phyloP scores from a whole-genome alignment of 495 filamentous ascomycete genomes.

The Podospora comata region DNA sequence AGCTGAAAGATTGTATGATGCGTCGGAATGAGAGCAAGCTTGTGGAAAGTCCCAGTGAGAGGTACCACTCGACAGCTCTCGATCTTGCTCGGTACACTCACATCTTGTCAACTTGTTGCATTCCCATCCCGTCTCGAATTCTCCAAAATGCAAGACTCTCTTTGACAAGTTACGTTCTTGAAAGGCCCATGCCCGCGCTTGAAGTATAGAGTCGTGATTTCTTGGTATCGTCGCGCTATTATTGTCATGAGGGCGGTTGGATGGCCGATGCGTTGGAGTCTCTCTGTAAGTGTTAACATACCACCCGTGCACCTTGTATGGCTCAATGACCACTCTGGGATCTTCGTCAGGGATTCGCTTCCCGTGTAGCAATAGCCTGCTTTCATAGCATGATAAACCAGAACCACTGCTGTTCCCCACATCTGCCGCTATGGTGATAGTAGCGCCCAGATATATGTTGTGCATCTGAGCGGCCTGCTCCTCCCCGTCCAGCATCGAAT shows the following conservation, averaged over 20 bases:
- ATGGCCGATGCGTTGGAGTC: background rate
- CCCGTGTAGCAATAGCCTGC: background rate
- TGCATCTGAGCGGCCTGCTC: background rate
- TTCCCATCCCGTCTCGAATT: background rate
- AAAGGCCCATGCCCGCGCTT: background rate
- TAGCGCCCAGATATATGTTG: background rate
- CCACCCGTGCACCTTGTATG: background rate
- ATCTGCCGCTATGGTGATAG: background rate
- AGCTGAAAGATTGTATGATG: no score
- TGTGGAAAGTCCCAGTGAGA: no score
- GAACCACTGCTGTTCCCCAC: background rate
- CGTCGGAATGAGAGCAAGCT: no score
- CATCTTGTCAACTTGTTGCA: background rate
- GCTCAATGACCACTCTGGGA: background rate
- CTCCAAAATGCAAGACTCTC: background rate
- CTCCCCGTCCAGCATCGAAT: background rate
- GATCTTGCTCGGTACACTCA: background rate
- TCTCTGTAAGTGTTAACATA: background rate
- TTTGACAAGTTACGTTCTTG: background rate
- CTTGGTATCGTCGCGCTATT: background rate
- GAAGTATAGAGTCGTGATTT: background rate
- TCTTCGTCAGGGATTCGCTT: background rate
- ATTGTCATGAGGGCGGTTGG: no score
- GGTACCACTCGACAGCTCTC: no score
- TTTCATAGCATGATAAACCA: background rate